phyloP scores from a whole-genome alignment of 139 green algal species.

The Micromonas commoda region DNA sequence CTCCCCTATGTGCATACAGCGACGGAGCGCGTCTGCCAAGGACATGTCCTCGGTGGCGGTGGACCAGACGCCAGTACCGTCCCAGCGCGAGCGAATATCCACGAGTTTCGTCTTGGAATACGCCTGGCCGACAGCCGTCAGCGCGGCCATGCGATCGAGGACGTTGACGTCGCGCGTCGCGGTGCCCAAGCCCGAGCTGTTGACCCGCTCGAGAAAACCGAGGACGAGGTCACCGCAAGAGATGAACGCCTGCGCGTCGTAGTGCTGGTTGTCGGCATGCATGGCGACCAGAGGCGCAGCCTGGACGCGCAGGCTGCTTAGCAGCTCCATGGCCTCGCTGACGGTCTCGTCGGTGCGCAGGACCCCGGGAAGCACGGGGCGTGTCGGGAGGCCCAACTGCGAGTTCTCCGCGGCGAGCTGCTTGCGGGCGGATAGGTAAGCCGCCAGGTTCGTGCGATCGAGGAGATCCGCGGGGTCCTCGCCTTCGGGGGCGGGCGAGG shows the following conservation, averaged over 20 bases:
- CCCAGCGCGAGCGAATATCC: neutral
- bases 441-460: neutral
- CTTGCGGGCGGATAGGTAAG: neutral
- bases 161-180: neutral
- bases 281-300: neutral
- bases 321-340: neutral
- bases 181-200: neutral
- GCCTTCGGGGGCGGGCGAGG: neutral
- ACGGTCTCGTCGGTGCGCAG: neutral
- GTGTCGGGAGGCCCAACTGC: neutral
- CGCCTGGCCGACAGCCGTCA: neutral
- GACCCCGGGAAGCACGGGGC: neutral
- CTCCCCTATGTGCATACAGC: neutral
- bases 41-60: neutral
- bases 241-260: slow-evolving; percentile 12
- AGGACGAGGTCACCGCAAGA: neutral
- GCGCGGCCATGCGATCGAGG: neutral
- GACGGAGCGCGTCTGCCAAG: neutral
- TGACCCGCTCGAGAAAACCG: neutral
- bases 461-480: neutral
- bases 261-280: neutral
- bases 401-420: neutral
- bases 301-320: neutral
- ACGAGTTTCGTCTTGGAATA: neutral
- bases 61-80: slow-evolving; percentile 8